Conservation (phyloP, 441 rosid genomes). For the Lepidium campestre region DNA sequence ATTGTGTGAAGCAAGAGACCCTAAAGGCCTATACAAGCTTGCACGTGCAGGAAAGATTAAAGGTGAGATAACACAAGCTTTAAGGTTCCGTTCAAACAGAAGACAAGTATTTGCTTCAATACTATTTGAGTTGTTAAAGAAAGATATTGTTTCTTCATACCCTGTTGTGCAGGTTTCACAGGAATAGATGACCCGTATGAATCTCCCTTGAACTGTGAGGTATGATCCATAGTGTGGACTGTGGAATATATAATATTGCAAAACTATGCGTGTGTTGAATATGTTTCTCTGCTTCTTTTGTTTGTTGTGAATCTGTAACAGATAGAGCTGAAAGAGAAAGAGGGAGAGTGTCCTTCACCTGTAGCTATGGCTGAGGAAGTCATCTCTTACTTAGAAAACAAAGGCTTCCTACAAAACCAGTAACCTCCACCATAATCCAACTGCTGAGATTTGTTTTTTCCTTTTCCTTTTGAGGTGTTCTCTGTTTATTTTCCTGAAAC, state of each 20-base stretch:
- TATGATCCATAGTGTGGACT: conserved; percentile 8
- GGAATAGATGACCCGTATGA: conserved; percentile 92
- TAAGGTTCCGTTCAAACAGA: neutral
- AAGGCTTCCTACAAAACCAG: conserved; percentile 53
- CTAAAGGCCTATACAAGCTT: conserved; percentile 85
- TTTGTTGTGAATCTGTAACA: conserved; percentile 20
- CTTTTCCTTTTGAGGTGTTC: neutral
- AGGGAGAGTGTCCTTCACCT: conserved; percentile 64
- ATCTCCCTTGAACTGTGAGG: conserved; percentile 88
- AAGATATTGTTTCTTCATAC: neutral
- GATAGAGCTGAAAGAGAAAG: conserved; percentile 62
- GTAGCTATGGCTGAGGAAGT: conserved; percentile 67
- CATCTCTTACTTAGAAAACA: conserved; percentile 55
- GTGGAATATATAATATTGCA: neutral
- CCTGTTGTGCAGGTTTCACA: conserved; percentile 62
- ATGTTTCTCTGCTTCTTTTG: neutral
- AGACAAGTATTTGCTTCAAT: neutral
- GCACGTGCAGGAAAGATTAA: conserved; percentile 88
- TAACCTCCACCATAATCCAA: conserved; percentile 22
- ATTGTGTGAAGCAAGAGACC: conserved; percentile 78
- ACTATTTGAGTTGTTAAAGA: neutral
- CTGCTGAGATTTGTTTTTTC: neutral
- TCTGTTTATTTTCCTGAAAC: neutral
- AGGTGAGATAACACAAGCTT: conserved; percentile 39
- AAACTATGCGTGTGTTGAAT: neutral